These are phyloP conservation scores for Alternaria arbusti DNA, from an alignment of 2,329 filamentous ascomycete species.

Conservation along the genomic window DNA sequence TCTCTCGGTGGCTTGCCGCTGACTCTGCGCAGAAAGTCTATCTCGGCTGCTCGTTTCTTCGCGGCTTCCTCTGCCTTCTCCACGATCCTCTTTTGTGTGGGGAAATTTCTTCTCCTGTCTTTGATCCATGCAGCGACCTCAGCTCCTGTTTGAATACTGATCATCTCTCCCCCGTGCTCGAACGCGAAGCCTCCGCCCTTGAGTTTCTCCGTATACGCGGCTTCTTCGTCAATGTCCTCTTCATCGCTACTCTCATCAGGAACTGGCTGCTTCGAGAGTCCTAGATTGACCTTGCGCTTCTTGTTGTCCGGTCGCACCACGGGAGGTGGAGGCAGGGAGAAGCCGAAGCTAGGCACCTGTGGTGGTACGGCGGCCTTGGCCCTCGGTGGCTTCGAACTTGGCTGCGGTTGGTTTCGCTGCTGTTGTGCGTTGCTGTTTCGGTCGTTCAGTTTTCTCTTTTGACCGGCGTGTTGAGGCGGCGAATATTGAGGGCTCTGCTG, in stretches of 20 bases:
- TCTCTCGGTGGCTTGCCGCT: constrained; percentile 25
- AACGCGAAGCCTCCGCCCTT: constrained; percentile 63
- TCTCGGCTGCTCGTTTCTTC: constrained; percentile 30
- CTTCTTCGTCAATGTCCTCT: constrained; percentile 74
- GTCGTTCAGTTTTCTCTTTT: constrained; percentile 39
- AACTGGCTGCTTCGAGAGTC: constrained; percentile 69
- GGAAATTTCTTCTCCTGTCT: constrained; percentile 80
- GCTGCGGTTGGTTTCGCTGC: constrained; percentile 16
- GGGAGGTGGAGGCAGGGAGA: constrained; percentile 32
- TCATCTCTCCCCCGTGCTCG: constrained; percentile 62
- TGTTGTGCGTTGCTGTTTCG: constrained; percentile 15
- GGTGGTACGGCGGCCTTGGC: constrained; percentile 44
- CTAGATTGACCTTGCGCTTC: constrained; percentile 73
- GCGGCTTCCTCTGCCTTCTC: constrained; percentile 62
- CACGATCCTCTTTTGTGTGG: constrained; percentile 74
- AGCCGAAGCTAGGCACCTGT: constrained; percentile 46
- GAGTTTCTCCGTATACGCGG: constrained; percentile 46
- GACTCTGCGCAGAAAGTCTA: constrained; percentile 50
- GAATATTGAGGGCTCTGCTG: constrained; percentile 19
- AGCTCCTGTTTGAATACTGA: constrained; percentile 61
- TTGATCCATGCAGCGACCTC: constrained; percentile 82
- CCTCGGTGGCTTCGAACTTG: constrained; percentile 37
- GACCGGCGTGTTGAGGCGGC: constrained; percentile 27
- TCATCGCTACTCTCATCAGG: constrained; percentile 59
- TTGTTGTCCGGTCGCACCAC: constrained; percentile 59